Percentiles rank a stretch among this genome's conserved stretches.
Evolutionary conservation across 2,329 filamentous ascomycete species (phyloP).

Genomic region (Zasmidium citrigriseum): DNA sequence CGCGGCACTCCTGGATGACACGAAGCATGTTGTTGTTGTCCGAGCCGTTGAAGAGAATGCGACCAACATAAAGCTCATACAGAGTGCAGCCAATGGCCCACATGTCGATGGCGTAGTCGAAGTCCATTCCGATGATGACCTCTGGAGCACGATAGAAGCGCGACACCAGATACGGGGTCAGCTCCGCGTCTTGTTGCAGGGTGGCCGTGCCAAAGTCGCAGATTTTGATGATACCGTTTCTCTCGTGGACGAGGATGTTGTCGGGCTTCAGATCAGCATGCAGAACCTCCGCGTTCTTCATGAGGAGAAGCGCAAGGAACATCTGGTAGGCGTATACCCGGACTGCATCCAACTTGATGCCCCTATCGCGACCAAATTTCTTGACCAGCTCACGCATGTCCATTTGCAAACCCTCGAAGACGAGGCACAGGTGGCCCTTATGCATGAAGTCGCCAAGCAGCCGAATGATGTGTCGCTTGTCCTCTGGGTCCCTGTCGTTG

Average conservation of each 20-base stretch:
- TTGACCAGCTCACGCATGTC: constrained; percentile 92
- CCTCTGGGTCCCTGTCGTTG: constrained; percentile 79
- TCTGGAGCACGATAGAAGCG: constrained; percentile 97
- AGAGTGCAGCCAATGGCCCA: constrained; percentile 98
- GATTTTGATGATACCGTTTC: constrained; percentile 82
- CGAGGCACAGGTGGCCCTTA: constrained; percentile 93
- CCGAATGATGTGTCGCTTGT: constrained; percentile 88
- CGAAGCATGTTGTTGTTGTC: constrained; percentile 99
- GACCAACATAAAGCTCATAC: constrained; percentile 95
- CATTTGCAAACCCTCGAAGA: constrained; percentile 90
- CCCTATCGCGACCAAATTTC: constrained; percentile 92
- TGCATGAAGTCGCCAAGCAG: constrained; percentile 88
- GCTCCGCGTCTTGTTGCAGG: constrained; percentile 84
- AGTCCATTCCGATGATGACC: constrained; percentile 94
- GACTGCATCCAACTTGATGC: constrained; percentile 85
- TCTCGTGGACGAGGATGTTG: constrained; percentile 90
- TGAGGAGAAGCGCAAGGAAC: constrained; percentile 81
- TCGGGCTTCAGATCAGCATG: constrained; percentile 97
- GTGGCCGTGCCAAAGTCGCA: constrained; percentile 97
- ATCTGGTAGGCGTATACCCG: constrained; percentile 91
- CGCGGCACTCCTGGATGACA: constrained; percentile 92
- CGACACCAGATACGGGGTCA: constrained; percentile 93
- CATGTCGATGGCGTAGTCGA: constrained; percentile 92
- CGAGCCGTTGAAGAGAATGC: constrained; percentile 91
- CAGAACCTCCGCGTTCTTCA: constrained; percentile 89